Conservation (phyloP, 371 early-diverging fungal species). For the Mucor sp. region DNA sequence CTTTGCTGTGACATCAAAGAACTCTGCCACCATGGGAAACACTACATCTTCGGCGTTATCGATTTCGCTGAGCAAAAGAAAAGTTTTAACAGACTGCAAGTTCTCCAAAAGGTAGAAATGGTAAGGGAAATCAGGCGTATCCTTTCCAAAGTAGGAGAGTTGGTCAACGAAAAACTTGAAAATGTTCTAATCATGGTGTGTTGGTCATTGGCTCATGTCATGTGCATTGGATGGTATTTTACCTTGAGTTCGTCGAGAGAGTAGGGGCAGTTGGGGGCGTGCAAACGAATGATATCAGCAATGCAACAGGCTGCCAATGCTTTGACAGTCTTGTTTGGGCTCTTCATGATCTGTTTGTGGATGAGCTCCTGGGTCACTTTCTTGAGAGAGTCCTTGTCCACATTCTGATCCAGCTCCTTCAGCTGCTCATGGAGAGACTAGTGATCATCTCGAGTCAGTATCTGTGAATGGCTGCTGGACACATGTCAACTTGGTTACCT, state of each 20-base stretch:
- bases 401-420: slow-evolving; percentile 37
- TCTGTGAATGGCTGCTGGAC: background rate
- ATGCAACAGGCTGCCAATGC: slow-evolving; percentile 85
- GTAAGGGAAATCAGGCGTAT: slow-evolving; percentile 65
- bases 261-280: slow-evolving; percentile 94
- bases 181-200: slow-evolving; percentile 51
- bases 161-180: slow-evolving; percentile 82
- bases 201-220: background rate
- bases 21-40: slow-evolving; percentile 15
- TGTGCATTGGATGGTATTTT: too few species aligned
- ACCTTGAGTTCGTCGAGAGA: slow-evolving; percentile 56
- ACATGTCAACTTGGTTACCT: slow-evolving; percentile 8
- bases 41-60: slow-evolving; percentile 31
- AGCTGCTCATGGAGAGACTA: slow-evolving; percentile 38
- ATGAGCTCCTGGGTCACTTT: slow-evolving; percentile 70
- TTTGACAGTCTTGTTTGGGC: slow-evolving; percentile 80
- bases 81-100: slow-evolving; percentile 81
- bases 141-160: slow-evolving; percentile 61
- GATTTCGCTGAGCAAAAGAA: slow-evolving; percentile 66
- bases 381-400: slow-evolving; percentile 55
- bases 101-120: slow-evolving; percentile 88
- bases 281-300: slow-evolving; percentile 89
- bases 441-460: background rate
- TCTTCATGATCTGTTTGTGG: slow-evolving; percentile 63
- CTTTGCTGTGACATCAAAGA: slow-evolving; percentile 26